Evolutionary conservation across 257 asterid genomes (phyloP), one percentile per base, ranked within the genome.

Genomic region (Solanum commersonii): DNA sequence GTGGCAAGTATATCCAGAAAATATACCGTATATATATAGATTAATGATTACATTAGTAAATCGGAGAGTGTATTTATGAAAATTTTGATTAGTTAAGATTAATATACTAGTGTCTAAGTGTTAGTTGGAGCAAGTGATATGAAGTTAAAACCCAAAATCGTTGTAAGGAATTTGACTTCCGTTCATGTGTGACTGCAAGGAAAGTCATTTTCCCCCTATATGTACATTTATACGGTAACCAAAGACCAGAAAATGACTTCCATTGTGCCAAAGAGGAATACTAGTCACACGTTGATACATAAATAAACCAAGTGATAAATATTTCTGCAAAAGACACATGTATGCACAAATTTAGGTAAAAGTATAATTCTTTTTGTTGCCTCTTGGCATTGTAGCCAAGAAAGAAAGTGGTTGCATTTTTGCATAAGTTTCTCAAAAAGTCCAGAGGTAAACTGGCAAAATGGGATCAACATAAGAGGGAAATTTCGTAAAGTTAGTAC

Each of bases 401-500:
- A 73, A 35, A 73, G 49, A 0, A 73, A 73, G 29, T 34, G 27
- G 18, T 5, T 68, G 20, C 74, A 27, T 68, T 68, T 25, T 27
- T 27, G 5, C 5, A 67, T 67, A 1, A 5, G 74, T 35, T 27
- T 12, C 15, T 13, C 10, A 11, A 67, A 27, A 67, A 67, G 74
- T 67, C 1, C 10, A 25, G 10, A 67, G 31, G 74, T 67, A 5
- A 63, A 67, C 20, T 67, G 35, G 74, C 74, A 25, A 67, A 67
- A 27, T 67, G 35, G 35, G 74, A 67, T 67, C 74, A 67, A 27
- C 74, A 67, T 25, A 13, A 11, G 31, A 65, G 72, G 82, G 86
- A 42, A 89, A 84, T 5, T 88, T 94, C 7, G 92, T 94, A 5
- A 94, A 94, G 87, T 88, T 95, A 68, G 95, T 94, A 18, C 95